These are phyloP conservation scores for Mayamaea pseudoterrestris DNA, from an alignment of 108 stramenopile species.

Conservation along the genomic window DNA sequence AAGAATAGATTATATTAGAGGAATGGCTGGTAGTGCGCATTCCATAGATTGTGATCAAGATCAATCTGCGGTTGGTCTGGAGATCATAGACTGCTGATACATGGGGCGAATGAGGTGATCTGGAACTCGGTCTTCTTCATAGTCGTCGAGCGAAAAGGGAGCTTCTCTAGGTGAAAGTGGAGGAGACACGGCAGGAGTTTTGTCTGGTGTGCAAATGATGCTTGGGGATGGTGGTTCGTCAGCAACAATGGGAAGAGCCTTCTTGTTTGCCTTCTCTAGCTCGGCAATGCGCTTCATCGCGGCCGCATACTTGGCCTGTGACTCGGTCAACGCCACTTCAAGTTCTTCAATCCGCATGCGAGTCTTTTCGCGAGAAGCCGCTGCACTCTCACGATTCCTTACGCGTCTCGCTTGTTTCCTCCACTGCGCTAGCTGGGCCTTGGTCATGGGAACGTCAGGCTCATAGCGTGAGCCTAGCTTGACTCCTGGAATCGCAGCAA, in stretches of 20 bases:
- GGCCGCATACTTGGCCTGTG: conserved; percentile 54
- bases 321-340: conserved; percentile 51
- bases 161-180: neutral
- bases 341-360: conserved; percentile 67
- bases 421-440: conserved; percentile 70
- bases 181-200: neutral
- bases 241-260: neutral
- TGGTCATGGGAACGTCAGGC: conserved; percentile 71
- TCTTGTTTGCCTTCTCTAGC: conserved; percentile 14
- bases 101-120: neutral
- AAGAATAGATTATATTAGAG: neutral
- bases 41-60: neutral
- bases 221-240: neutral
- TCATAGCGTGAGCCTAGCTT: conserved; percentile 70
- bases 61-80: conserved; percentile 1
- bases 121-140: too few relatives aligned
- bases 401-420: conserved; percentile 71
- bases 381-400: conserved; percentile 75
- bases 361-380: conserved; percentile 68
- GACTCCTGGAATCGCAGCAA: neutral
- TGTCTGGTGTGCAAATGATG: neutral
- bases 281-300: conserved; percentile 45
- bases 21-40: neutral
- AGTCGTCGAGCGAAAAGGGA: neutral
- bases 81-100: neutral